These are phyloP conservation scores for Fusarium pseudonygamai DNA, from an alignment of 2,329 filamentous ascomycete genomes.

Conservation along the genomic window DNA sequence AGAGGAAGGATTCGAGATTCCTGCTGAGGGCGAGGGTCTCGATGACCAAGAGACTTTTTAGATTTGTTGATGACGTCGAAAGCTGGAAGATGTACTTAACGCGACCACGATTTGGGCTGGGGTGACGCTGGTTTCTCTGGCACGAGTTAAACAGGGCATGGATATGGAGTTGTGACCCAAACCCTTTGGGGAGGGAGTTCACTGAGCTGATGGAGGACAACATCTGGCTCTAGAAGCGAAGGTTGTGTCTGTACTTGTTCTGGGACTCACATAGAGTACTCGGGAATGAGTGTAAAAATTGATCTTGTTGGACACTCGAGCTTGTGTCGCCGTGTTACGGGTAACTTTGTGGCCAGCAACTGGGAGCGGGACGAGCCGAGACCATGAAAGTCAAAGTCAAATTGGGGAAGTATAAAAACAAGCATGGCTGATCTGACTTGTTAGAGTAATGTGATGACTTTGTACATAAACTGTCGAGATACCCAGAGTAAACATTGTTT, in stretches of 20 bases:
- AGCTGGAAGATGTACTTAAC: constrained; percentile 38
- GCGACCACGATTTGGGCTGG: constrained; percentile 41
- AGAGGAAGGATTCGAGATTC: constrained; percentile 92
- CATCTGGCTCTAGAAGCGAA: constrained; percentile 41
- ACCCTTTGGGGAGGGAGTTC: constrained; percentile 30
- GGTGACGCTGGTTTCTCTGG: constrained; percentile 19
- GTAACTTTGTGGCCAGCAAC: neutral
- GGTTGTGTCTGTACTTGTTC: constrained; percentile 34
- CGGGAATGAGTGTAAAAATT: constrained; percentile 25
- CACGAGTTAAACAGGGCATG: constrained; percentile 37
- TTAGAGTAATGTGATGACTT: neutral
- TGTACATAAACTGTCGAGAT: neutral
- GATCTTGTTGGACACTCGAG: constrained; percentile 32
- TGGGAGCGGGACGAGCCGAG: constrained; percentile 23
- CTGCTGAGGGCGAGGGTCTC: constrained; percentile 75
- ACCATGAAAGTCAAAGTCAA: constrained; percentile 6
- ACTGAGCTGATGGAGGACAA: constrained; percentile 27
- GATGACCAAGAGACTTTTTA: constrained; percentile 86
- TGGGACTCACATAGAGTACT: constrained; percentile 17
- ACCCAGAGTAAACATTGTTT: neutral
- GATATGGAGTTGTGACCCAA: constrained; percentile 42
- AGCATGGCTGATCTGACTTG: neutral
- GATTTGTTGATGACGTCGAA: constrained; percentile 21
- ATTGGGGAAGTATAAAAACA: neutral
- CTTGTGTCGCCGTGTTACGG: constrained; percentile 1